phyloP scores from a whole-genome alignment of 2,329 filamentous ascomycete species.

The Orbilia oligospora region DNA sequence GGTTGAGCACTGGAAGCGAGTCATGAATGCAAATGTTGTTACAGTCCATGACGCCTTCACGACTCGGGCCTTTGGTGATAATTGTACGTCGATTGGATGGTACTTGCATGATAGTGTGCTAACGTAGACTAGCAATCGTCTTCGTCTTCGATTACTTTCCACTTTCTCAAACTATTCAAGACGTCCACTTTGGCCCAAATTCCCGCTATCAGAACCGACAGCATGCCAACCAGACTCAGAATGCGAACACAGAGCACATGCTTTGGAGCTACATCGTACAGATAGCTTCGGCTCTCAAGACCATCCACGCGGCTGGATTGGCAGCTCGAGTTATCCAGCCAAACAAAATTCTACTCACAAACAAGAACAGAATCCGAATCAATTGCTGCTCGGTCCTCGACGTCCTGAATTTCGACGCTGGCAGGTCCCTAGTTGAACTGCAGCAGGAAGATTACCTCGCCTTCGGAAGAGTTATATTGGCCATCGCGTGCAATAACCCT shows the following conservation, averaged over 20 bases:
- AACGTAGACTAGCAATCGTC: slow-evolving; percentile 74
- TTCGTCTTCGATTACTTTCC: slow-evolving; percentile 96
- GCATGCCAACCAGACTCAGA: slow-evolving; percentile 67
- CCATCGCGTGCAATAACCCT: slow-evolving; percentile 79
- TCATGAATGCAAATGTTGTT: slow-evolving; percentile 85
- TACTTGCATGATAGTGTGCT: background rate
- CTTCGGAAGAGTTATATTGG: slow-evolving; percentile 87
- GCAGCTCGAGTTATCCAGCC: slow-evolving; percentile 88
- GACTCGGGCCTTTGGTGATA: slow-evolving; percentile 91
- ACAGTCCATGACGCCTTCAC: slow-evolving; percentile 93
- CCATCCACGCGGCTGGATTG: slow-evolving; percentile 84
- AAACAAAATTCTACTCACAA: slow-evolving; percentile 89
- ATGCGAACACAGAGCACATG: slow-evolving; percentile 77
- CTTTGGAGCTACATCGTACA: slow-evolving; percentile 95
- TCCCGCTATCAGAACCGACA: slow-evolving; percentile 61
- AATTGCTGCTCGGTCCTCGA: slow-evolving; percentile 91
- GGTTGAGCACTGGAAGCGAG: slow-evolving; percentile 89
- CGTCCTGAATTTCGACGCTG: slow-evolving; percentile 84
- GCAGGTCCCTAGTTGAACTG: slow-evolving; percentile 78
- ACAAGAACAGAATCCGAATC: slow-evolving; percentile 89
- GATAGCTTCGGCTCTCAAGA: slow-evolving; percentile 86
- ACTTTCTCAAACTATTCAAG: slow-evolving; percentile 87
- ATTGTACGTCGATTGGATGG: slow-evolving; percentile 69
- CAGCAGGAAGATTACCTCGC: slow-evolving; percentile 90
- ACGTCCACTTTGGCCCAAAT: slow-evolving; percentile 77